A percentile compares a stretch with the other conserved stretches of the same genome.
These are phyloP conservation scores for Aspergillus viridinutans DNA, from an alignment of 2,329 filamentous ascomycete genomes.

Conservation along the genomic window DNA sequence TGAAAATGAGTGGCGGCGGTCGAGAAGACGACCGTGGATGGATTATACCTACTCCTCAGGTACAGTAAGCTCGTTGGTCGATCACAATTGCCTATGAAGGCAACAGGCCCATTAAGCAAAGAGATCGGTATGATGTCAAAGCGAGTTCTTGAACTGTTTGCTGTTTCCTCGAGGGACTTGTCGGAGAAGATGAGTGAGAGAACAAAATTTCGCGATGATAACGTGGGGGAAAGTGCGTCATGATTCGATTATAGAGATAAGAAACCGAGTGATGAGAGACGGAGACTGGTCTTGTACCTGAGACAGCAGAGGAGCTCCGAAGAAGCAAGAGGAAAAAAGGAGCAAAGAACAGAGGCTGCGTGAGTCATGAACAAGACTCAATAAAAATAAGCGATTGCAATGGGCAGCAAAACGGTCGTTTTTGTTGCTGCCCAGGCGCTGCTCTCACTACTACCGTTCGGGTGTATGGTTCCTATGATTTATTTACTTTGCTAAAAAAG, in stretches of 20 bases:
- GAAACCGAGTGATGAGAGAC: conserved; percentile 3
- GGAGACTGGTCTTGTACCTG: conserved; percentile 1
- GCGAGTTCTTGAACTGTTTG: not conserved
- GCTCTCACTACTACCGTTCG: not conserved
- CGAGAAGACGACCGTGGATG: not conserved
- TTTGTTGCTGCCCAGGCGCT: conserved; percentile 3
- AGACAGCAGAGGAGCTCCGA: conserved; percentile 1
- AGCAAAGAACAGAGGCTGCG: not conserved
- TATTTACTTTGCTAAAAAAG: not conserved
- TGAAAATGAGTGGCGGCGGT: not conserved
- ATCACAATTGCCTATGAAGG: conserved; percentile 3
- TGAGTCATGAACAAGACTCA: not conserved
- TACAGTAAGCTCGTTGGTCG: not conserved
- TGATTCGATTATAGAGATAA: conserved; percentile 23
- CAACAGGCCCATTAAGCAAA: not conserved
- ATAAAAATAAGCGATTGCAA: conserved; percentile 1
- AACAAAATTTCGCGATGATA: conserved; percentile 22
- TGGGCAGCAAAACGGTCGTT: conserved; percentile 12
- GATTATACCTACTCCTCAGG: not conserved
- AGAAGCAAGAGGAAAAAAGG: not conserved
- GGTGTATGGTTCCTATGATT: not conserved
- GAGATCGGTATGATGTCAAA: not conserved
- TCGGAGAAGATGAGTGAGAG: conserved; percentile 20
- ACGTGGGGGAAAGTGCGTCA: conserved; percentile 31
- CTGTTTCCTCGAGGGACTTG: conserved; percentile 2